These are phyloP conservation scores for Tagetes erecta DNA, from an alignment of 129 eudicot genomes.

Conservation along the genomic window DNA sequence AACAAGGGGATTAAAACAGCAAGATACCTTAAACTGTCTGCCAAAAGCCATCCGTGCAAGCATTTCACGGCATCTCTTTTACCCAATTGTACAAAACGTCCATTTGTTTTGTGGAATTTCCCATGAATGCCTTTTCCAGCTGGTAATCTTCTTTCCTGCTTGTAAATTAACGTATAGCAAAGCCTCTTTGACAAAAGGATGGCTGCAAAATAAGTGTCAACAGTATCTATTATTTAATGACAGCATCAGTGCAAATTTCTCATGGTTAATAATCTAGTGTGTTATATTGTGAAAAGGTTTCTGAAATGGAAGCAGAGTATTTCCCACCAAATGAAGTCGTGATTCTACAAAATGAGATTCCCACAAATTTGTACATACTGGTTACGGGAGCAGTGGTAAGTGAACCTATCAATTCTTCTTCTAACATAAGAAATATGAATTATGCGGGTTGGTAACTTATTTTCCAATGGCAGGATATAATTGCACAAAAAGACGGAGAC, in stretches of 20 bases:
- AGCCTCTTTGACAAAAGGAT: constrained; percentile 1
- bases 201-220: not conserved
- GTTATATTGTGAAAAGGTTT: constrained; percentile 54
- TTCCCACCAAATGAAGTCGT: constrained; percentile 87
- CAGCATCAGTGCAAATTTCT: constrained; percentile 16
- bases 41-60: constrained; percentile 91
- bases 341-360: constrained; percentile 75
- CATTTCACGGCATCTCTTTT: constrained; percentile 71
- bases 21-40: constrained; percentile 59
- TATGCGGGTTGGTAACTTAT: constrained; percentile 13
- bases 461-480: constrained; percentile 53
- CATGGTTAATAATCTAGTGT: constrained; percentile 20
- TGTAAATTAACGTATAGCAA: constrained; percentile 5
- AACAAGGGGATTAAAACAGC: constrained; percentile 75
- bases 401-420: constrained; percentile 19
- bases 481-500: constrained; percentile 42
- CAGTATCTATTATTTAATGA: not conserved
- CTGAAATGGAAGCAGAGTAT: constrained; percentile 88
- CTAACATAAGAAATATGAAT: constrained; percentile 12
- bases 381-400: constrained; percentile 94
- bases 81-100: constrained; percentile 71
- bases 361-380: constrained; percentile 77
- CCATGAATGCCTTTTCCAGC: constrained; percentile 72
- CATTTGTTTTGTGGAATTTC: constrained; percentile 83
- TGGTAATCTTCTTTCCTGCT: constrained; percentile 52